Conservation (phyloP, 2,329 filamentous ascomycete species). For the Sporothrix phasma region DNA sequence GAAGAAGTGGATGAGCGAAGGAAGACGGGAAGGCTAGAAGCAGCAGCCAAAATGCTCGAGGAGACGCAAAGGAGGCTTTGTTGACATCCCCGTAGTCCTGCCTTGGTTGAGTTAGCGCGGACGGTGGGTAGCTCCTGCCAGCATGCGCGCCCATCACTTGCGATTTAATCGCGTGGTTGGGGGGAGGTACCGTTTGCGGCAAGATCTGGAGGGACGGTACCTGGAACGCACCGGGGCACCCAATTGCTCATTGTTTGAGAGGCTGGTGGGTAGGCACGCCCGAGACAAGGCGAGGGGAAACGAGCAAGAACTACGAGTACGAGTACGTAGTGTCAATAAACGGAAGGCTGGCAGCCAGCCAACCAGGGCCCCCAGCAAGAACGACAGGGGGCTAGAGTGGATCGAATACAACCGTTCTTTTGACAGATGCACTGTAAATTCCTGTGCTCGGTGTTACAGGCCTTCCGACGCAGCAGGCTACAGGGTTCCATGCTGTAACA, state of each 20-base stretch:
- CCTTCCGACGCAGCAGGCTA: not conserved
- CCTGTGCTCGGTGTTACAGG: not conserved
- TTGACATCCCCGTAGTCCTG: slow-evolving; percentile 13
- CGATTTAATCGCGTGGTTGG: slow-evolving; percentile 11
- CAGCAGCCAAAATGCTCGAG: not conserved
- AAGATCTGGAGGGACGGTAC: not conserved
- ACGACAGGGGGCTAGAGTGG: not conserved
- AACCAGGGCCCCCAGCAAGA: not conserved
- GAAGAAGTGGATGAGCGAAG: not conserved
- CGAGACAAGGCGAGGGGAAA: not conserved
- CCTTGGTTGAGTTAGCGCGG: slow-evolving; percentile 7
- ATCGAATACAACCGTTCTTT: slow-evolving; percentile 4
- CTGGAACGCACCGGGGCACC: not conserved
- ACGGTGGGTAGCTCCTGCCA: slow-evolving; percentile 13
- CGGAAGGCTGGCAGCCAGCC: slow-evolving; percentile 11
- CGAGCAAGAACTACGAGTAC: no score
- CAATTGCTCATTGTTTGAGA: slow-evolving; percentile 1
- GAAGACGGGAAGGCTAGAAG: not conserved
- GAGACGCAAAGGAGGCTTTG: slow-evolving; percentile 8
- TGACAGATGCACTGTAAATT: slow-evolving; percentile 5
- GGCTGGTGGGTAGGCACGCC: slow-evolving; percentile 12
- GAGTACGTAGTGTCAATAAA: slow-evolving; percentile 11
- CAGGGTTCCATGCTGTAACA: not conserved
- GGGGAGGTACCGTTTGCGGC: not conserved
- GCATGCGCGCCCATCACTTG: slow-evolving; percentile 8